Conservation (phyloP, 202 grass and related monocot species). For the Schoenoplectus tabernaemontani region DNA sequence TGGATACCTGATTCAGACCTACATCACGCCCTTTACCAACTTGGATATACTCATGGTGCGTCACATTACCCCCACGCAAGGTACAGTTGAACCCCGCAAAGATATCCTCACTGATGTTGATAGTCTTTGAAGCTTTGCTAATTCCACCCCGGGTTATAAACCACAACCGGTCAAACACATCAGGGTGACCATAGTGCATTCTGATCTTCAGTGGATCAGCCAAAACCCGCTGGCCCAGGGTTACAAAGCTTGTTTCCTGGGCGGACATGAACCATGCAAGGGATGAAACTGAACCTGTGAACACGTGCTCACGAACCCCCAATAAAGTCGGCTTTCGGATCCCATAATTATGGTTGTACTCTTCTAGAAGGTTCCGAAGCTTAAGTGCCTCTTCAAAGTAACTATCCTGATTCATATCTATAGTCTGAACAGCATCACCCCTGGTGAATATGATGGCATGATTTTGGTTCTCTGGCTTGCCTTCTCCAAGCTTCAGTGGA, state of each 20-base stretch:
- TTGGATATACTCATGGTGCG: slow-evolving; percentile 94
- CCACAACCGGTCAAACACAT: slow-evolving; percentile 95
- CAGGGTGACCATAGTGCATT: slow-evolving; percentile 98
- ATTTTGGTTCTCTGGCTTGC: slow-evolving; percentile 92
- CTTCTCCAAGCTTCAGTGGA: slow-evolving; percentile 79
- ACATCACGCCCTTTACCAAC: slow-evolving; percentile 96
- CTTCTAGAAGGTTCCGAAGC: slow-evolving; percentile 89
- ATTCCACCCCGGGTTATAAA: slow-evolving; percentile 76
- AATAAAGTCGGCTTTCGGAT: slow-evolving; percentile 81
- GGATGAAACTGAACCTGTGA: slow-evolving; percentile 93
- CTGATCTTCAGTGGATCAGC: slow-evolving; percentile 84
- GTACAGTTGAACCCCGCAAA: slow-evolving; percentile 98
- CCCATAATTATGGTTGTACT: slow-evolving; percentile 73
- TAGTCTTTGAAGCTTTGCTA: slow-evolving; percentile 82
- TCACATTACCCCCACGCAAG: slow-evolving; percentile 84
- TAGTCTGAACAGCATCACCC: slow-evolving; percentile 88
- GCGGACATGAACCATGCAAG: slow-evolving; percentile 99
- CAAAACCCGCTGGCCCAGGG: slow-evolving; percentile 78
- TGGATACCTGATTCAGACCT: slow-evolving; percentile 85
- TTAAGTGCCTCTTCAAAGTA: slow-evolving; percentile 96
- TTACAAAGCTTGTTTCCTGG: slow-evolving; percentile 94
- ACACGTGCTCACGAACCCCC: slow-evolving; percentile 90
- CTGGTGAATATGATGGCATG: slow-evolving; percentile 96
- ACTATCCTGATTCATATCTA: slow-evolving; percentile 98
- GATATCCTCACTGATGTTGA: slow-evolving; percentile 95